Conservation (phyloP, 78 protist genomes). For the Mastigamoeba balamuthi region DNA sequence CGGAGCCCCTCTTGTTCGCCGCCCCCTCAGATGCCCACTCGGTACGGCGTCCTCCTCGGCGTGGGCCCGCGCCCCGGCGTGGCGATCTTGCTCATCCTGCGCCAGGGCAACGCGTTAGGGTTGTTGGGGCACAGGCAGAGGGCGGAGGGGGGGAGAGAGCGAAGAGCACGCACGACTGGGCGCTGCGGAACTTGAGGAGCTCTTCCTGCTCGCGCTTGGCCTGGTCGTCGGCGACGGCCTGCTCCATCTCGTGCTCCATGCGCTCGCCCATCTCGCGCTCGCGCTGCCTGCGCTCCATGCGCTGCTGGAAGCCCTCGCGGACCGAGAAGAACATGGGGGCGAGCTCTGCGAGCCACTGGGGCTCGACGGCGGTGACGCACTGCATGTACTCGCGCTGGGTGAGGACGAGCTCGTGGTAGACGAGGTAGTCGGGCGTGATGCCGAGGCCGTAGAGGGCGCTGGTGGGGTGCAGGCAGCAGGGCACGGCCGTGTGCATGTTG, state of each 20-base stretch:
- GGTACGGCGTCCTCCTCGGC: too few relatives aligned
- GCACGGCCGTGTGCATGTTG: slow-evolving; percentile 91
- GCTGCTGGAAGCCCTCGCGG: slow-evolving; percentile 22
- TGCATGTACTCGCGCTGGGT: slow-evolving; percentile 95
- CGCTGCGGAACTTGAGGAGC: too few relatives aligned
- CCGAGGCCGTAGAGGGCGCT: slow-evolving; percentile 82
- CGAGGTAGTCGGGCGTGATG: slow-evolving; percentile 91
- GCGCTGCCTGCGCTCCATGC: not conserved
- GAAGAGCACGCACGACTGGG: too few relatives aligned
- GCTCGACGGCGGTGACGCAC: slow-evolving; percentile 93
- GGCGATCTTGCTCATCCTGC: too few relatives aligned
- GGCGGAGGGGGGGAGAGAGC: too few relatives aligned
- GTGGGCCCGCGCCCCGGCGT: too few relatives aligned
- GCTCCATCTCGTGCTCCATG: not conserved
- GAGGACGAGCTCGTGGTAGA: slow-evolving; percentile 95
- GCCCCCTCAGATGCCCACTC: too few relatives aligned
- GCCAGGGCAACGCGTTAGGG: too few relatives aligned
- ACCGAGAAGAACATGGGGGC: slow-evolving; percentile 76
- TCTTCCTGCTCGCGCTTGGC: not conserved
- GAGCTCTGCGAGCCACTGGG: slow-evolving; percentile 91
- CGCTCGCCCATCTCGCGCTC: not conserved
- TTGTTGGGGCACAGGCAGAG: too few relatives aligned
- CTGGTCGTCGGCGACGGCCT: too few relatives aligned
- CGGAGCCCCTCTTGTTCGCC: too few relatives aligned
- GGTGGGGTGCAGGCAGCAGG: slow-evolving; percentile 93